A percentile compares a stretch with the other conserved stretches of the same genome.
These are phyloP conservation scores for Botryotinia globosa DNA, from an alignment of 2,329 filamentous ascomycete species.

Conservation along the genomic window DNA sequence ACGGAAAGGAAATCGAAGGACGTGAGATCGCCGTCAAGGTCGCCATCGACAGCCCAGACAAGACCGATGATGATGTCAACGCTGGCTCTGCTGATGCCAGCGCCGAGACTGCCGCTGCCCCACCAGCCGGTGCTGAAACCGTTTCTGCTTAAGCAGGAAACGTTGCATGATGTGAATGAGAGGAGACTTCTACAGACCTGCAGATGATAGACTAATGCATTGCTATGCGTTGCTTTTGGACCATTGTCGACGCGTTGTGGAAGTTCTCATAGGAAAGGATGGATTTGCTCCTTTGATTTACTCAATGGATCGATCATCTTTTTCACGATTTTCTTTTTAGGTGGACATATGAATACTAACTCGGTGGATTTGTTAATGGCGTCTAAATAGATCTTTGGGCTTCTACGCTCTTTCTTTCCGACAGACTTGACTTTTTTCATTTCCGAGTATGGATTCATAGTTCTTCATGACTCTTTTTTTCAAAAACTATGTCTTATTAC, in stretches of 20 bases:
- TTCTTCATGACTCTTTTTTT: conserved; percentile 39
- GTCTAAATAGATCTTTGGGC: conserved; percentile 29
- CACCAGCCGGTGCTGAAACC: conserved; percentile 59
- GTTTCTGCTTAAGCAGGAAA: conserved; percentile 40
- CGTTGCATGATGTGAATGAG: conserved; percentile 36
- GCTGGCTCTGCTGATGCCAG: conserved; percentile 47
- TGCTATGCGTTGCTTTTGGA: conserved; percentile 34
- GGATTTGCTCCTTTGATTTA: conserved; percentile 28
- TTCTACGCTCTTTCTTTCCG: conserved; percentile 33
- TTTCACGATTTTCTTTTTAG: conserved; percentile 39
- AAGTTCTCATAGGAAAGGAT: conserved; percentile 26
- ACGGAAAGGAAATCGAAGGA: conserved; percentile 98
- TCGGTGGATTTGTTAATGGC: conserved; percentile 31
- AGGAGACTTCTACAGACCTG: conserved; percentile 27
- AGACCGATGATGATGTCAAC: conserved; percentile 82
- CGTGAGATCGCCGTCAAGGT: conserved; percentile 99
- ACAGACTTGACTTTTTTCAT: conserved; percentile 33
- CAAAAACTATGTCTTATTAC: conserved; percentile 40
- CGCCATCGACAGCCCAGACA: conserved; percentile 98
- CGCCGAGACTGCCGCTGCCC: conserved; percentile 34
- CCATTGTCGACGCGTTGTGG: conserved; percentile 28
- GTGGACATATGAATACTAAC: conserved; percentile 28
- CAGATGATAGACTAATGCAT: conserved; percentile 26
- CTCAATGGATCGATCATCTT: conserved; percentile 28
- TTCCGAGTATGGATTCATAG: conserved; percentile 33